Evolutionary conservation across 2,329 filamentous ascomycete species (phyloP), one percentile per base, ranked within the genome.

Genomic region (Colletotrichum gigasporum): DNA sequence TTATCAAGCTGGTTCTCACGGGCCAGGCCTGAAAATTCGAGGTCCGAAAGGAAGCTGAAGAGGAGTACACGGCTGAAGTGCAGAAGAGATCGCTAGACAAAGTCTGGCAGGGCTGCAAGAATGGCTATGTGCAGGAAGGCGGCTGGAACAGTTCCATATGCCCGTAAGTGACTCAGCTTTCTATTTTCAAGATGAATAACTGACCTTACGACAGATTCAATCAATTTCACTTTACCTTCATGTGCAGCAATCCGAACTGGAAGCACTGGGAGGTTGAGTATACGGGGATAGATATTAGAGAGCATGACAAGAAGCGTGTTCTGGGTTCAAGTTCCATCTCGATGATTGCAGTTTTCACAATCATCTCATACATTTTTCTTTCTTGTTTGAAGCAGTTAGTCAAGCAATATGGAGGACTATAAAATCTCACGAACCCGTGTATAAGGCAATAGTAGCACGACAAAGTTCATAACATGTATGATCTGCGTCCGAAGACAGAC

Each of bases 101-200:
- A 12, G 45, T 50, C 28, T 50, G 45, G 45, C 45, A 35, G 30
- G 12, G 28, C n/a, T 50, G 28, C 18, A 32, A 50, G 14, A 24
- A 28, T 28, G 45, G 45, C 28, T 50, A 50, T 20, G 35, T 50
- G 24, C 28, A 35, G 26, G 18, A 22, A 18, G 30, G 30, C 2
- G 45, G 45, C 45, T 50, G 45, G 45, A 50, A 50, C 12, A 50
- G 45, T 30, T 50, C 45, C 16, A 50, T 50, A 22, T 50, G 45
- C n/a, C 45, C 45, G 45, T 50, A 50, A 34, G 45, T 50, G 11
- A 22, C 9, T 20, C 45, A 18, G 14, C 11, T n/a, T 22, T 8
- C 9, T 16, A 6, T 1, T 44, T 12, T n/a, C 22, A n/a, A 26
- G 9, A 34, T 20, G 5, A 14, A 9, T 30, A 34, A 10, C 45